These are phyloP conservation scores for Sphenostylis stenocarpa DNA, from an alignment of 306 rosid species.

Conservation along the genomic window DNA sequence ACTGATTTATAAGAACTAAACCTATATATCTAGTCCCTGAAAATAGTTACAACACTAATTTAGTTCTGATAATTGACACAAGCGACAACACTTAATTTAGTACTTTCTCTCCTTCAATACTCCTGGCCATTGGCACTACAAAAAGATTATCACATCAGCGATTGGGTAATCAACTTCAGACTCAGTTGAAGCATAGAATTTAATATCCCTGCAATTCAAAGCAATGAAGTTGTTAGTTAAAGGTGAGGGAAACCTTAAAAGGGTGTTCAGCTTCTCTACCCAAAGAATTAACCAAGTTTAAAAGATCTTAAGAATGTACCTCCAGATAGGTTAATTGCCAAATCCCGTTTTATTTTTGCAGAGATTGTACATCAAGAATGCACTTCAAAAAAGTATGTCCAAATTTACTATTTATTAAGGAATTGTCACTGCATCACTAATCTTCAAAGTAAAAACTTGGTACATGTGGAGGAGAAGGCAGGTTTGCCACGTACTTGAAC, in stretches of 20 bases:
- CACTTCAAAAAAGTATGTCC: background rate
- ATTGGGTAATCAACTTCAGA: background rate
- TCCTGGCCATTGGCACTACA: background rate
- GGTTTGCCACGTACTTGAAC: slow-evolving; percentile 68
- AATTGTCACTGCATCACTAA: background rate
- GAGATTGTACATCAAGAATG: background rate
- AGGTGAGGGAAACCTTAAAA: background rate
- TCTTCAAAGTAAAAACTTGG: slow-evolving; percentile 52
- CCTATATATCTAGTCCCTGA: background rate
- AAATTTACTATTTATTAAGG: background rate
- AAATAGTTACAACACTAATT: background rate
- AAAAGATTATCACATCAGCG: background rate
- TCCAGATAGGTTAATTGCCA: background rate
- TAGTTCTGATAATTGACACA: background rate
- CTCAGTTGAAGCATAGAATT: background rate
- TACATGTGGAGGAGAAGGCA: slow-evolving; percentile 71
- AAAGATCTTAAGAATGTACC: background rate
- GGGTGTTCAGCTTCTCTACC: background rate
- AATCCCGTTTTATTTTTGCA: background rate
- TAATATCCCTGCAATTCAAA: background rate
- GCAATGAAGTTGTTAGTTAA: background rate
- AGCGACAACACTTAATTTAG: too few relatives aligned
- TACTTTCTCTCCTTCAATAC: too few relatives aligned
- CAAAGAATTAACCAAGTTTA: background rate
- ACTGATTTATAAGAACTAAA: background rate